phyloP scores from a whole-genome alignment of 2,329 filamentous ascomycete genomes.

The Fusarium piperis region DNA sequence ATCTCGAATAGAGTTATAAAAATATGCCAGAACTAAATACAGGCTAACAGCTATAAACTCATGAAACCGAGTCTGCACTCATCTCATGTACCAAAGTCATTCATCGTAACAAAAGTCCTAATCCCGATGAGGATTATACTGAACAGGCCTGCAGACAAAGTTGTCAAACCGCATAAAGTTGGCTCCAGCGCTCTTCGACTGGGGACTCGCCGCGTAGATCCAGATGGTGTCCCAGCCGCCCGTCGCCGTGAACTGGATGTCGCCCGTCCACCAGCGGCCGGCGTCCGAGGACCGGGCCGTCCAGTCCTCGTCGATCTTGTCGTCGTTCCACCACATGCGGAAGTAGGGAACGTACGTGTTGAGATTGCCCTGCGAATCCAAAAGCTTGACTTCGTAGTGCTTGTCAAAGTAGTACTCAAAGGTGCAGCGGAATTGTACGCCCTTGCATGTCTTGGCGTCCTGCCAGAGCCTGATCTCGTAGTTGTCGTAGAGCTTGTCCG shows the following conservation, averaged over 20 bases:
- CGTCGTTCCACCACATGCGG: constrained; percentile 6
- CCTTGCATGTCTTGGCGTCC: neutral
- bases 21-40: neutral
- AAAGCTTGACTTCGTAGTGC: neutral
- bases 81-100: neutral
- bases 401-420: constrained; percentile 15
- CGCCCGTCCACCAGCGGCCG: neutral
- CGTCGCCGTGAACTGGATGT: neutral
- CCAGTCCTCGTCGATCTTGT: neutral
- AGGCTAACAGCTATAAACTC: neutral
- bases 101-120: neutral
- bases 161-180: constrained; percentile 1
- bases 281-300: neutral
- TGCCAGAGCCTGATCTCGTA: neutral
- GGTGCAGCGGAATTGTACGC: constrained; percentile 1
- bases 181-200: neutral
- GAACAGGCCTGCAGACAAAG: constrained; percentile 1
- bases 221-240: neutral
- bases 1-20: neutral
- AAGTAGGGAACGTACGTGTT: neutral
- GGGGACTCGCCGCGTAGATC: constrained; percentile 1
- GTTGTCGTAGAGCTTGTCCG: neutral
- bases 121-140: neutral
- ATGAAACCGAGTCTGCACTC: neutral
- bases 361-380: neutral